Evolutionary conservation across 371 early-diverging fungal genomes (phyloP), one percentile per base, ranked within the genome.

Genomic region (Smittium culicis): DNA sequence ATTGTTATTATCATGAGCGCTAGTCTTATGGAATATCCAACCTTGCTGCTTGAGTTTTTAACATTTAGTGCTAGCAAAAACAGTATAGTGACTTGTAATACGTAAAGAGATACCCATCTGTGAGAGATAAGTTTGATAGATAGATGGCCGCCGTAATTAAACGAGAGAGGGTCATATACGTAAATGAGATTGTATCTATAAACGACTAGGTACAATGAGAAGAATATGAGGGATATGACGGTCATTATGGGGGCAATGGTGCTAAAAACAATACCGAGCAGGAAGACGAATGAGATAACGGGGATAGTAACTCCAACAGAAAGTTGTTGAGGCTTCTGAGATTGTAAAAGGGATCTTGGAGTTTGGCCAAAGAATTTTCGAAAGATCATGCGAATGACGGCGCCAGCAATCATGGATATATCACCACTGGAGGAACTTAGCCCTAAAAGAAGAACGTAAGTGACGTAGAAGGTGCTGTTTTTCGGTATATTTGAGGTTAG

Each of bases 381-480:
- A 35, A 79, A 73, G 2, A 88, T 28, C 25, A 80, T 81, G 31
- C 83, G 80, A n/a, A 87, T 61, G 2, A 88, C 59, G n/a, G 86
- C 75, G 11, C 84, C 84, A 0, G 78, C 83, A 14, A 86, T 64
- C 71, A 87, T 88, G 25, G 85, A 67, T 33, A 91, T 71, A 59
- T 83, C 82, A 64, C 79, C 74, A 8, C 84, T 76, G 0, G 88
- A 80, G 35, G 83, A 80, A 1, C 82, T 79, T 24, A 86, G 72
- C 0, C 82, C 78, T 59, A 80, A 83, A 30, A 92, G 82, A 76
- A 90, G 73, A 24, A 88, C 83, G 71, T 86, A 92, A 25, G 87
- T 87, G 62, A 90, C 83, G 68, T 88, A 92, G 79, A 89, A 92
- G 61, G 84, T 85, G 20, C 87, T 84, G 20, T 83, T 85, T 45